Base-by-base conservation (phyloP, 768 basidiomycete genomes). In the Macrocybe gigantea region DNA sequence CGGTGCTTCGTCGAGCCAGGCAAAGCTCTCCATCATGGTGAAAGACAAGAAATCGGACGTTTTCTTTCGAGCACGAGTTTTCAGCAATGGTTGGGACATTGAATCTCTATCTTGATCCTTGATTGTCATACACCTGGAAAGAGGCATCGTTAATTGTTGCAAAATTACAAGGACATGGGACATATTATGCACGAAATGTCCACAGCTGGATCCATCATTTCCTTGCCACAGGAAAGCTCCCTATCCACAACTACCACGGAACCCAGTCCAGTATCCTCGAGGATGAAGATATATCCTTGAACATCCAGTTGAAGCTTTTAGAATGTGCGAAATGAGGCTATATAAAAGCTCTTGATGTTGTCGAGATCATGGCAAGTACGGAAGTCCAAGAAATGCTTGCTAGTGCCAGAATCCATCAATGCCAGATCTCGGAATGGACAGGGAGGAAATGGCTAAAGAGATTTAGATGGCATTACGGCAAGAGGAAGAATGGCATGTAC, bases 381-480 rank as follows among this genome's bases (percentile, higher is more conserved):
- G 7, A 40, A 40, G 29, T 40, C 29, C 38, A 40, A 29, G 38
- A 40, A 14, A 8, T 13, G 38, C 38, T 40, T 8, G 7, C 12
- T 8, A 7, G 22, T 22, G 22, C 22, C 4, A 4, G 22, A 22
- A 22, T 22, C 22, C 22, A 22, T 22, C 22, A 22, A 22, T 22
- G 22, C 22, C 22, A 22, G 22, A 22, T 22, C 22, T 22, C 22
- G 22, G 22, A 22, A 22, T 22, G 22, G 22, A 22, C 22, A 22
- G 22, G 22, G 22, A 22, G 22, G 22, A 22, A 22, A 22, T 45
- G 44, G 44, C 34, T 45, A 11, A 61, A 58, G 68, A 73, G 72
- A 52, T 56, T 63, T 31, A 51, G 48, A 44, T 49, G 56, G 53
- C 11, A 49, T 41, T 48, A 47, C 46, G 39, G 35, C 35, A 35